Evolutionary conservation across 495 filamentous ascomycete species (phyloP), one percentile per base, ranked within the genome.

Genomic region (Daldinia concentrica): DNA sequence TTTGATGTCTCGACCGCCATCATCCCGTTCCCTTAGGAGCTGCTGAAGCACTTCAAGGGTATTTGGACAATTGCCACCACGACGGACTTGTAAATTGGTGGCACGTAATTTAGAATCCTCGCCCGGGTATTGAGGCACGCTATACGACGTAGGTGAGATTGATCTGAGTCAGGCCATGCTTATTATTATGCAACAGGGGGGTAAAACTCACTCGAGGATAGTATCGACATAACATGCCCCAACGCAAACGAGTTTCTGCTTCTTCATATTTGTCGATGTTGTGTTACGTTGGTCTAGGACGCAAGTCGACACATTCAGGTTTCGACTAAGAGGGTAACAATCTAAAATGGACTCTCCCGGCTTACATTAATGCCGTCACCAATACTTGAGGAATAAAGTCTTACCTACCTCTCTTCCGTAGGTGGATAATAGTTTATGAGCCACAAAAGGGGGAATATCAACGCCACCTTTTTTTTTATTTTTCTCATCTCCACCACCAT

Each of bases 101-200:
- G 90, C 90, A 59, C 91, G 89, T 30, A 91, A 82, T 79, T 92
- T 93, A 51, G 88, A 84, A 82, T 93, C 91, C 78, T 92, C 90
- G 15, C 69, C 77, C 17, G 91, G 91, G 72, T 88, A 93, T 73
- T 87, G 75, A 34, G 87, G 85, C 32, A 91, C 87, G 68, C 90
- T 92, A 72, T 92, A 72, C 69, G 66, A 72, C 69, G 64, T 63
- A 55, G 26, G 57, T 71, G 58, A 70, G 60, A 61, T 66, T 34
- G 26, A 70, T 67, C 66, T 72, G 48, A 69, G 59, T 68, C 68
- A 73, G 66, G 54, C 45, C 63, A 60, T 51, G 66, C 64, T 63
- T 68, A 62, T 69, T 54, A 48, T 48, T 63, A 59, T 61, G 71
- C 66, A 60, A 68, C 59, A 36, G 39, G 36, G 64, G 17, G 11